Evolutionary conservation across 768 basidiomycete genomes (phyloP).

Genomic region (Fomitopsis serialis): DNA sequence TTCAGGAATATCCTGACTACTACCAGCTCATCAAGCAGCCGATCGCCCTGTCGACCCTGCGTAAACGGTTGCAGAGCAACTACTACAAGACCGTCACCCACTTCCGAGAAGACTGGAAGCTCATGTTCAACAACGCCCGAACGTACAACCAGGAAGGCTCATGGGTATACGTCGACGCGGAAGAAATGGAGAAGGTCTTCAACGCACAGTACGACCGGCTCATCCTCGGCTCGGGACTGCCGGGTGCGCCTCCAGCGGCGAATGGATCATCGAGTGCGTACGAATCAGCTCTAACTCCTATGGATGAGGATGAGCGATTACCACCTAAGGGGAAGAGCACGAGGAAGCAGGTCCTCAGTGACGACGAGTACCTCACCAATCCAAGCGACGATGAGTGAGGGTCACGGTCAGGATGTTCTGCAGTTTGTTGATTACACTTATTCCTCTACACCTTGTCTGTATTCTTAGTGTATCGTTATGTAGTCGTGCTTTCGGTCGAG

Average conservation of each 20-base stretch:
- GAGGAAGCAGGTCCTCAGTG: conserved; percentile 72
- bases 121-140: conserved; percentile 93
- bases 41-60: conserved; percentile 83
- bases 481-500: too few species aligned
- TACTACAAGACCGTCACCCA: conserved; percentile 71
- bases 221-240: conserved; percentile 65
- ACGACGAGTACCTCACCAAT: conserved; percentile 61
- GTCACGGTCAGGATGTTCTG: background rate
- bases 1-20: conserved; percentile 86
- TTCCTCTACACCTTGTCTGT: too few species aligned
- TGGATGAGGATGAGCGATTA: conserved; percentile 76
- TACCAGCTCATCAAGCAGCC: conserved; percentile 84
- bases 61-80: conserved; percentile 62
- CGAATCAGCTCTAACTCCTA: conserved; percentile 69
- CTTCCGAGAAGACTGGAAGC: conserved; percentile 75
- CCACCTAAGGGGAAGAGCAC: conserved; percentile 53
- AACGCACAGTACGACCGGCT: conserved; percentile 60
- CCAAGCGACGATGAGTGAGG: conserved; percentile 65
- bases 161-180: conserved; percentile 91
- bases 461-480: too few species aligned
- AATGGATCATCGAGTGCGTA: conserved; percentile 41
- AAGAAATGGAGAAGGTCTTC: conserved; percentile 91
- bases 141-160: conserved; percentile 94
- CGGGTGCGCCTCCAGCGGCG: conserved; percentile 53
- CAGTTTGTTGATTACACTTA: too few species aligned